Evolutionary conservation across 2,329 filamentous ascomycete species (phyloP), one percentile per base, ranked within the genome.

Genomic region (Cordyceps militaris): DNA sequence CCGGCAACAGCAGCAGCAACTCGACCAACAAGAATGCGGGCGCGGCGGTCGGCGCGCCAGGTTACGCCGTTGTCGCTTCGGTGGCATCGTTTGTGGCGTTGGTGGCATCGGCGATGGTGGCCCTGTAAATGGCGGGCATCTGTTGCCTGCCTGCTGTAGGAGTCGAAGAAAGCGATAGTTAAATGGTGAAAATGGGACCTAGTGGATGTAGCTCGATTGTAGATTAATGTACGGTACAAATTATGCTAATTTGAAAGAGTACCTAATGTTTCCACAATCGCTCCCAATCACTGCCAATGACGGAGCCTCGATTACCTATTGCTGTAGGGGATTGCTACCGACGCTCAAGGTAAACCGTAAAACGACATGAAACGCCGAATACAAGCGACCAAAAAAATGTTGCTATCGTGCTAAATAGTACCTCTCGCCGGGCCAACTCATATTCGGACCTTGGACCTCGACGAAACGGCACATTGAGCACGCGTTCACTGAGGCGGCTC

Each of bases 61-160:
- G 70, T 28, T 52, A 58, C n/a, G 38, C 48, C 3, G 47, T 78
- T n/a, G 79, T 80, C 11, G 40, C 34, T 73, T 78, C 69, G 73
- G 70, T 57, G 74, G 30, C 38, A n/a, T 46, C 47, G 7, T n/a
- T 58, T 13, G 40, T 34, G 10, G 56, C 56, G n/a, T 30, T 58
- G 26, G 38, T 75, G n/a, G 80, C 80, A 66, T 80, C 76, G 34
- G 74, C 71, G 58, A 81, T 84, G 78, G 66, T 83, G 57, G 67
- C 76, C 59, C 66, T 84, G 70, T 84, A 81, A 76, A 63, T 56
- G 30, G 24, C 3, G 9, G 32, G 3, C 16, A 28, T 7, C 19
- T 42, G 34, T 11, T 34, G 50, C n/a, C n/a, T n/a, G n/a, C n/a
- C n/a, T 7, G 34, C 14, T 36, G 36, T 19, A 23, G 14, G 24